These are phyloP conservation scores for Metschnikowia arizonensis DNA, from an alignment of 805 yeast species.

Conservation along the genomic window DNA sequence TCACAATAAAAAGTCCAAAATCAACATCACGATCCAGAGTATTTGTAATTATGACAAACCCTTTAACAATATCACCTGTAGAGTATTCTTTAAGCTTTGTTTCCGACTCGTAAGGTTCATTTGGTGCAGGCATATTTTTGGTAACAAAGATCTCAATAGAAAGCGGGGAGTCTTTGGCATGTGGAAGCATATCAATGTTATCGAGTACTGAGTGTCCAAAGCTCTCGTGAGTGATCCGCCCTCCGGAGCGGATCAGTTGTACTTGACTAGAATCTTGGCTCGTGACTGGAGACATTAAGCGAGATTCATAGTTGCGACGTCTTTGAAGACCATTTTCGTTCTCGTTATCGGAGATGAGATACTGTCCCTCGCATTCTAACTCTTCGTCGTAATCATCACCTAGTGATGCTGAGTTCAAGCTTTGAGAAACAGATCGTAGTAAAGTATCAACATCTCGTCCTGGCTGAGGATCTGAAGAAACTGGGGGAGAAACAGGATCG, in stretches of 20 bases:
- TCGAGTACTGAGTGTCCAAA: constrained; percentile 49
- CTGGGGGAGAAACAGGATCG: constrained; percentile 26
- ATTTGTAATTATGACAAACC: constrained; percentile 47
- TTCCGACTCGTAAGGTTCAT: constrained; percentile 37
- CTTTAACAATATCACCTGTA: constrained; percentile 40
- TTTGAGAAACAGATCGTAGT: constrained; percentile 12
- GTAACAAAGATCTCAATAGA: constrained; percentile 50
- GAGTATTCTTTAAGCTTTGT: constrained; percentile 44
- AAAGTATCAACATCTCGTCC: constrained; percentile 5
- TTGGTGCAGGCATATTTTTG: constrained; percentile 48
- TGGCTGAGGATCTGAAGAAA: background rate
- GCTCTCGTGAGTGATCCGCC: constrained; percentile 15
- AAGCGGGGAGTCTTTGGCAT: constrained; percentile 38
- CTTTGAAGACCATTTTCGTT: constrained; percentile 17
- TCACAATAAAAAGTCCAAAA: constrained; percentile 39
- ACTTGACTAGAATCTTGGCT: background rate
- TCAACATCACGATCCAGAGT: constrained; percentile 41
- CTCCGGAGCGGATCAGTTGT: background rate
- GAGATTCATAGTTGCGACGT: background rate
- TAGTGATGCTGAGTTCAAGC: constrained; percentile 1
- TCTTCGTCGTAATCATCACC: constrained; percentile 12
- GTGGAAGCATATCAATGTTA: constrained; percentile 48
- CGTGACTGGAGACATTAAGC: background rate
- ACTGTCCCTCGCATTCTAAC: constrained; percentile 15
- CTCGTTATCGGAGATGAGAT: constrained; percentile 17